Percentiles rank a stretch among this genome's conserved stretches.
Evolutionary conservation across 140 eudicot genomes (phyloP).

Genomic region (Ambrosia hybrid): DNA sequence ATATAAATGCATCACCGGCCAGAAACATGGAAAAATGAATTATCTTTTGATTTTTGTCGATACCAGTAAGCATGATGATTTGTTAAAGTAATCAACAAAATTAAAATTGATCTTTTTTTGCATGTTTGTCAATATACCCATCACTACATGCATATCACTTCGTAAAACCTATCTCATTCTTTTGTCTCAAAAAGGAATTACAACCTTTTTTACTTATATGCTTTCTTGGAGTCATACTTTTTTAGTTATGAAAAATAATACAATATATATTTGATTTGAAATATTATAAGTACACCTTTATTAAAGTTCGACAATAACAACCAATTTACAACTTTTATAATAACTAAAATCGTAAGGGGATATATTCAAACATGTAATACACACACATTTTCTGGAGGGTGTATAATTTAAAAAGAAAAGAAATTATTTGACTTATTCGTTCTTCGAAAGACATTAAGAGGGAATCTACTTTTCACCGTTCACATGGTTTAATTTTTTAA

Average conservation of each 20-base stretch:
- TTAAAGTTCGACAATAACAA: not conserved
- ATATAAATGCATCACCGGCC: too few species aligned
- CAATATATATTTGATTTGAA: not conserved
- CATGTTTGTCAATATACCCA: slow-evolving; percentile 16
- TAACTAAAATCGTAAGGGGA: too few species aligned
- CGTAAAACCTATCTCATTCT: slow-evolving; percentile 6
- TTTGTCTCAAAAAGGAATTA: slow-evolving; percentile 19
- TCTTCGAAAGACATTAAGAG: not conserved
- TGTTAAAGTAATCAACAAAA: slow-evolving; percentile 24
- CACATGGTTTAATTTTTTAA: not conserved
- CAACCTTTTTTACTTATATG: not conserved
- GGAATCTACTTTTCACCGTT: not conserved
- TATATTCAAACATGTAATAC: too few species aligned
- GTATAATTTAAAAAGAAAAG: not conserved
- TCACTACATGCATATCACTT: slow-evolving; percentile 4
- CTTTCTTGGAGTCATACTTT: slow-evolving; percentile 2
- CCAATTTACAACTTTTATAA: not conserved
- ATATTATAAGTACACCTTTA: not conserved
- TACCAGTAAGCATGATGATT: slow-evolving; percentile 22
- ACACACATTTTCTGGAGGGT: not conserved
- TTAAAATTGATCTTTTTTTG: slow-evolving; percentile 24
- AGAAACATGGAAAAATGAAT: slow-evolving; percentile 22
- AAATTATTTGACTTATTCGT: not conserved
- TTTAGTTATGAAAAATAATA: not conserved
- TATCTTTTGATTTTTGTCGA: slow-evolving; percentile 7